A percentile compares a stretch with the other conserved stretches of the same genome.
These are phyloP conservation scores for Triticum monococcum DNA, from an alignment of 176 grass and related monocot species.

Conservation along the genomic window DNA sequence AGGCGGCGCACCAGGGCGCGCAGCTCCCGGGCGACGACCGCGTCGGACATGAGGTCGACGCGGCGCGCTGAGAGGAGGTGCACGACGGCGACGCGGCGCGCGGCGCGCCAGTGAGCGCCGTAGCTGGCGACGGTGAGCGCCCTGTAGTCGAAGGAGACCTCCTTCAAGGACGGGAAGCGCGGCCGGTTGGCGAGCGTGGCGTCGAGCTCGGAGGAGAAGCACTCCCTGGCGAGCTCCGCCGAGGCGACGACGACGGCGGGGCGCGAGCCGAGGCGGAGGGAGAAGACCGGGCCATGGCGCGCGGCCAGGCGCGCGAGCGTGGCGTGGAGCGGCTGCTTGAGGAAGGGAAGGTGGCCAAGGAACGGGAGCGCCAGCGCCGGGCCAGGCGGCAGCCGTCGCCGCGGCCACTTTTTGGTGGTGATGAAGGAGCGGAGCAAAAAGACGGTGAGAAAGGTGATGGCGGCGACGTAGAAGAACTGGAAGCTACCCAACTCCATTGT, in stretches of 20 bases:
- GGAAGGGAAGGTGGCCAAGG: too few relatives aligned
- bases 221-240: neutral
- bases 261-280: constrained; percentile 46
- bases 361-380: too few relatives aligned
- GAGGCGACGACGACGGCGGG: constrained; percentile 50
- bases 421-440: neutral
- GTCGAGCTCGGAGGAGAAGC: constrained; percentile 51
- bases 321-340: constrained; percentile 24
- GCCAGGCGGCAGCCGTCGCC: neutral
- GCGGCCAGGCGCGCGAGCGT: constrained; percentile 33
- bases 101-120: constrained; percentile 48
- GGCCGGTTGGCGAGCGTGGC: constrained; percentile 54
- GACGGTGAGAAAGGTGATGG: neutral
- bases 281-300: neutral
- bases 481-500: neutral
- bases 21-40: constrained; percentile 9
- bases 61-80: too few relatives aligned
- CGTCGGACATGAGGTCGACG: neutral
- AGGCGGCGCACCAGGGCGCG: constrained; percentile 26
- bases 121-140: constrained; percentile 31
- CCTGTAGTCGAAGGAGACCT: constrained; percentile 22
- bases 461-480: neutral
- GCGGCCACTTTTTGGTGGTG: neutral
- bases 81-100: constrained; percentile 25
- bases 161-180: constrained; percentile 15